These are phyloP conservation scores for Neocucurbitaria cava DNA, from an alignment of 2,329 filamentous ascomycete species.

Conservation along the genomic window DNA sequence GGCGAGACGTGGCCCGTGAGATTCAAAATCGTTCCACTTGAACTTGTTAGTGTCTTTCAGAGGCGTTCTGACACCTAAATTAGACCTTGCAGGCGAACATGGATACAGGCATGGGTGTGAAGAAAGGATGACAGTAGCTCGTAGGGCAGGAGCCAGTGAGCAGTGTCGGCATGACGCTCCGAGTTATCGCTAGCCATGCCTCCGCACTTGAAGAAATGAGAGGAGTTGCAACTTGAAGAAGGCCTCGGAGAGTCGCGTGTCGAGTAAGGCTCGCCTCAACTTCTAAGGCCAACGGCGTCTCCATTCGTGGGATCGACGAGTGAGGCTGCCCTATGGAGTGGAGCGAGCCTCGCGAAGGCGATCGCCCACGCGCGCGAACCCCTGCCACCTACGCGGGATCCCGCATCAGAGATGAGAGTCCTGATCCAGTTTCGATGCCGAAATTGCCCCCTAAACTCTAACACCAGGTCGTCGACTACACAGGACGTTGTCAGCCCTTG, in stretches of 20 bases:
- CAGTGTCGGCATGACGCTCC: conserved; percentile 32
- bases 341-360: conserved; percentile 25
- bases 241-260: conserved; percentile 6
- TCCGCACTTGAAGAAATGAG: conserved; percentile 4
- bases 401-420: conserved; percentile 41
- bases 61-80: conserved; percentile 8
- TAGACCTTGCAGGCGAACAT: neutral
- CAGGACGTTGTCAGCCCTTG: conserved; percentile 6
- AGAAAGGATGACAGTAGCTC: conserved; percentile 18
- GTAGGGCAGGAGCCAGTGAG: conserved; percentile 32
- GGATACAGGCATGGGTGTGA: conserved; percentile 6
- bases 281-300: neutral
- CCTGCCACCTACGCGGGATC: conserved; percentile 33
- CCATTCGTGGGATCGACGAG: conserved; percentile 41
- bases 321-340: conserved; percentile 45
- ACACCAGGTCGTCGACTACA: conserved; percentile 6
- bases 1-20: conserved; percentile 11
- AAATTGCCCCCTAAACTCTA: conserved; percentile 36
- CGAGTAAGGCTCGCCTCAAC: conserved; percentile 3
- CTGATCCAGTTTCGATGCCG: conserved; percentile 37
- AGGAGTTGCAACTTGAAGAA: conserved; percentile 6
- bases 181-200: conserved; percentile 13
- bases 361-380: conserved; percentile 36
- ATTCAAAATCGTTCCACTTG: conserved; percentile 7
- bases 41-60: conserved; percentile 5